A percentile compares a stretch with the other conserved stretches of the same genome.
These are phyloP conservation scores for Strobilomyces dryophilus DNA, from an alignment of 768 basidiomycete species.

Conservation along the genomic window DNA sequence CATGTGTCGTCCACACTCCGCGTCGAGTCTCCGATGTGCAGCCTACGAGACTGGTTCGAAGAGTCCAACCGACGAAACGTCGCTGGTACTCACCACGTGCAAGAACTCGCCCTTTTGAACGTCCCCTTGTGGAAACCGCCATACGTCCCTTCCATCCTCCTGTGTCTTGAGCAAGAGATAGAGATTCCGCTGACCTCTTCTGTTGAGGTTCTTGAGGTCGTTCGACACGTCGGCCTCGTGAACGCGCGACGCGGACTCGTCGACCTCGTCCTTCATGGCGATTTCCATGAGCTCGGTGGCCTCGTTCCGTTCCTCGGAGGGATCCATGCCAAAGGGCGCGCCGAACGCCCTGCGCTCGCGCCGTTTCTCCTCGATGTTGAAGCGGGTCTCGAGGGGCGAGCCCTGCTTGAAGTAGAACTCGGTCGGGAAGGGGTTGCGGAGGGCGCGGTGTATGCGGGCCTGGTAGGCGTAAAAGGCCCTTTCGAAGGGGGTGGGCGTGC, in stretches of 20 bases:
- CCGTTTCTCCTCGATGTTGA: slow-evolving; percentile 68
- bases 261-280: slow-evolving; percentile 57
- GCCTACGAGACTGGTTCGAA: slow-evolving; percentile 42
- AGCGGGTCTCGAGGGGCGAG: slow-evolving; percentile 77
- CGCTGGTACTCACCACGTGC: slow-evolving; percentile 57
- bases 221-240: slow-evolving; percentile 56
- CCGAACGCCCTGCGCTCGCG: slow-evolving; percentile 78
- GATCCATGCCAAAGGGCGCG: slow-evolving; percentile 45
- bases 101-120: slow-evolving; percentile 63
- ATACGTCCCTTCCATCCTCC: slow-evolving; percentile 46
- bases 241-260: slow-evolving; percentile 56
- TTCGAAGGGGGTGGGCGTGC: slow-evolving; percentile 70
- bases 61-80: background rate
- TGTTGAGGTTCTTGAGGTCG: slow-evolving; percentile 73
- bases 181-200: slow-evolving; percentile 79
- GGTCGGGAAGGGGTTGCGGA: slow-evolving; percentile 84
- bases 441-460: slow-evolving; percentile 72
- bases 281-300: slow-evolving; percentile 55
- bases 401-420: slow-evolving; percentile 95
- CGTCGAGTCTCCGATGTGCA: slow-evolving; percentile 64
- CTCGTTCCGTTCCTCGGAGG: slow-evolving; percentile 38
- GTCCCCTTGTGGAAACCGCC: slow-evolving; percentile 78
- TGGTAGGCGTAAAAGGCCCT: slow-evolving; percentile 82
- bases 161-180: slow-evolving; percentile 73
- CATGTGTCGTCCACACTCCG: slow-evolving; percentile 77